A percentile compares a stretch with the other conserved stretches of the same genome.
Conservation (phyloP, 495 filamentous ascomycete species). For the Penicillium egyptiacum region DNA sequence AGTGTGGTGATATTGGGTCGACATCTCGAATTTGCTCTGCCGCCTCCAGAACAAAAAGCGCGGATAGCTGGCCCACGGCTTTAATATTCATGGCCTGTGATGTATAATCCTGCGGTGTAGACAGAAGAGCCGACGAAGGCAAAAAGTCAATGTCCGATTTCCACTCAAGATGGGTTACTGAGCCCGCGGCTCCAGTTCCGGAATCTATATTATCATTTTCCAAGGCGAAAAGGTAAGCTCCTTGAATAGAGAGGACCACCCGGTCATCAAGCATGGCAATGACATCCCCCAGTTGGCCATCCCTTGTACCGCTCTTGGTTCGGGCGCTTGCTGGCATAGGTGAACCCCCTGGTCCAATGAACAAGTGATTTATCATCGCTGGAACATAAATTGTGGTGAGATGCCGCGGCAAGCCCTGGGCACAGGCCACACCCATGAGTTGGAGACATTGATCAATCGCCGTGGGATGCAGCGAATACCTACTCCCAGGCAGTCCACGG, state of each 20-base stretch:
- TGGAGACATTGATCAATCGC: conserved; percentile 46
- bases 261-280: conserved; percentile 1
- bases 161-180: conserved; percentile 7
- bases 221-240: conserved; percentile 1
- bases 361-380: conserved; percentile 3
- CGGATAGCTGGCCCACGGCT: conserved; percentile 6
- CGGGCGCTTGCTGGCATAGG: neutral
- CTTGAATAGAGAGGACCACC: neutral
- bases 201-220: conserved; percentile 2
- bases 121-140: neutral
- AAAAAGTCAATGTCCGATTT: conserved; percentile 1
- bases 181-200: neutral
- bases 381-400: conserved; percentile 19
- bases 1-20: neutral
- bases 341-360: neutral
- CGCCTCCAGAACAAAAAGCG: conserved; percentile 6
- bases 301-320: neutral
- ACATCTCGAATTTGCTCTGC: neutral
- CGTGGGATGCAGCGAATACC: conserved; percentile 40
- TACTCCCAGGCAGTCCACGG: conserved; percentile 6
- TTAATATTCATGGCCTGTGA: conserved; percentile 3
- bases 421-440: conserved; percentile 31
- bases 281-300: neutral
- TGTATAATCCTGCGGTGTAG: neutral
- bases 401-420: conserved; percentile 18